Evolutionary conservation across 805 yeast genomes (phyloP).

Genomic region (Metschnikowia cerradonensis): DNA sequence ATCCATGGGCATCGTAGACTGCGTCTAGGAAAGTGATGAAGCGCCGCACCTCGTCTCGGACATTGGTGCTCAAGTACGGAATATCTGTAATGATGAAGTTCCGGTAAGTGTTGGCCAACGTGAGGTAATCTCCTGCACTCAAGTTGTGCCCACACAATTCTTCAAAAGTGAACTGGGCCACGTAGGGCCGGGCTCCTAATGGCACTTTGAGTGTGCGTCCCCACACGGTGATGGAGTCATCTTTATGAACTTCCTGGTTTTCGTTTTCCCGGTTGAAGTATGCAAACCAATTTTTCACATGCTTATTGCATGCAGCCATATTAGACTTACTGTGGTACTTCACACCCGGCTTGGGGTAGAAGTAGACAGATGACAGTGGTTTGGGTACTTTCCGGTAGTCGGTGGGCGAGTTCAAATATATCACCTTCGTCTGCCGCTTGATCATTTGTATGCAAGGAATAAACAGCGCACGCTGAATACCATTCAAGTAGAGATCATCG

Average conservation of each 20-base stretch:
- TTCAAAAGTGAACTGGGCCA: conserved; percentile 85
- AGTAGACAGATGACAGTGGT: conserved; percentile 77
- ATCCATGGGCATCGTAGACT: conserved; percentile 85
- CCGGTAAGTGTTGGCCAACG: conserved; percentile 70
- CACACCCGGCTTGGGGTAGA: conserved; percentile 64
- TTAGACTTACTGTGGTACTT: conserved; percentile 50
- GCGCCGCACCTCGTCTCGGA: conserved; percentile 80
- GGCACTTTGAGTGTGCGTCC: conserved; percentile 83
- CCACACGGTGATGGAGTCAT: conserved; percentile 61
- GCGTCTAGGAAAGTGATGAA: conserved; percentile 95
- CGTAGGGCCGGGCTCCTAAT: conserved; percentile 65
- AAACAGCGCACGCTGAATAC: conserved; percentile 87
- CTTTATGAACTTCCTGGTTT: conserved; percentile 15
- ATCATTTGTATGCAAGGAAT: conserved; percentile 86
- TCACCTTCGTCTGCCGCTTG: conserved; percentile 69
- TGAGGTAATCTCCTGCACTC: conserved; percentile 92
- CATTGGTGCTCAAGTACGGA: conserved; percentile 74
- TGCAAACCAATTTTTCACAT: conserved; percentile 72
- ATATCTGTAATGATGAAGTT: conserved; percentile 89
- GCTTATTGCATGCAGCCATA: conserved; percentile 49
- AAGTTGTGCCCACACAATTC: conserved; percentile 83
- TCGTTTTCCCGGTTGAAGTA: conserved; percentile 66
- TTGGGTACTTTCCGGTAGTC: conserved; percentile 88
- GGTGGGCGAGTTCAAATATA: conserved; percentile 82
- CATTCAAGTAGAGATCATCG: conserved; percentile 87